phyloP scores from a whole-genome alignment of 1,284 basidiomycete species.

The Porogramme epimiltina region DNA sequence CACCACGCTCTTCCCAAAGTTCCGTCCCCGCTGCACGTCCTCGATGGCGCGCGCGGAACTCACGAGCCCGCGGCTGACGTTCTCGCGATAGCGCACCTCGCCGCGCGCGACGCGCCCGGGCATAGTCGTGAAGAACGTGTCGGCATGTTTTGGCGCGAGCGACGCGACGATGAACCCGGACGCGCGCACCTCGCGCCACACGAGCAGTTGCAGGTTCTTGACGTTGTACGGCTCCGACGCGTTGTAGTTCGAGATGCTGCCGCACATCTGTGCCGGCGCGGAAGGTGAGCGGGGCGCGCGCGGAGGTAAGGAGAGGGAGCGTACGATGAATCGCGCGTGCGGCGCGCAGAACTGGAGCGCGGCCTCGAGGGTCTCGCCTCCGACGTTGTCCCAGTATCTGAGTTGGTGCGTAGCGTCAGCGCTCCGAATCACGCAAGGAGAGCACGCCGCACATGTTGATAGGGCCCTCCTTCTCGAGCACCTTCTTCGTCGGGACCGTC shows the following conservation, averaged over 20 bases:
- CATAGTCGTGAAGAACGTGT: constrained; percentile 54
- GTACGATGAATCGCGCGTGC: constrained; percentile 55
- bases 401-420: neutral
- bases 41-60: constrained; percentile 52
- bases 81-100: constrained; percentile 61
- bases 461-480: constrained; percentile 57
- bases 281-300: neutral
- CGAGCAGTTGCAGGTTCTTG: constrained; percentile 39
- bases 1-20: constrained; percentile 60
- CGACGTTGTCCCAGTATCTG: constrained; percentile 58
- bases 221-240: constrained; percentile 23
- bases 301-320: constrained; percentile 26
- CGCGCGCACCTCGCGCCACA: constrained; percentile 54
- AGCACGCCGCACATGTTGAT: constrained; percentile 44
- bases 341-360: constrained; percentile 51
- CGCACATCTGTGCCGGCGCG: constrained; percentile 22
- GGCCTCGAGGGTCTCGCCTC: constrained; percentile 64
- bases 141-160: constrained; percentile 38
- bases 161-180: constrained; percentile 61
- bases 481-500: constrained; percentile 46
- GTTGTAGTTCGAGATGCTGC: constrained; percentile 37
- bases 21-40: constrained; percentile 56
- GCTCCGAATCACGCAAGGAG: constrained; percentile 20
- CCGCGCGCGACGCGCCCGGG: constrained; percentile 54
- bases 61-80: constrained; percentile 52